Conservation (phyloP, 108 stramenopile species). For the Fragilaria crotonensis region DNA sequence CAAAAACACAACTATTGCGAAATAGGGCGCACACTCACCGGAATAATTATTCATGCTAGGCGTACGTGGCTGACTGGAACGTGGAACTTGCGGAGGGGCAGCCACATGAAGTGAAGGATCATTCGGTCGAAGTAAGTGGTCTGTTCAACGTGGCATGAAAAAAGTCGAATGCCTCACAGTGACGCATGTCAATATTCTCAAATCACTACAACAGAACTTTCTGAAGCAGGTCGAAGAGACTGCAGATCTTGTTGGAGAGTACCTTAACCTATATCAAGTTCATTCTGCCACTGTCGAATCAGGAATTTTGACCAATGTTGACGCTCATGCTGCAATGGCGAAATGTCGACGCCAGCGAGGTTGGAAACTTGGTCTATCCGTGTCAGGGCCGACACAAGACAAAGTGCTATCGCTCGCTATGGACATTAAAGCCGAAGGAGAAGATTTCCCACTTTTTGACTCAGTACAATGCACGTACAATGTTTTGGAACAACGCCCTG, state of each 20-base stretch:
- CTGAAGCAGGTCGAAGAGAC: conserved; percentile 58
- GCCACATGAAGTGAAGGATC: conserved; percentile 80
- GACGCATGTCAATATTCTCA: neutral
- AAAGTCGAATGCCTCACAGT: neutral
- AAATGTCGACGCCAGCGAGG: conserved; percentile 42
- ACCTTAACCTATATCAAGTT: conserved; percentile 66
- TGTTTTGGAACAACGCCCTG: conserved; percentile 59
- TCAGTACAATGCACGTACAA: conserved; percentile 83
- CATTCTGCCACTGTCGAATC: conserved; percentile 80
- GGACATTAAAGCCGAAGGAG: conserved; percentile 25
- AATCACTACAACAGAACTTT: conserved; percentile 27
- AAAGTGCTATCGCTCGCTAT: conserved; percentile 49
- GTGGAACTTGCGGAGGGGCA: conserved; percentile 42
- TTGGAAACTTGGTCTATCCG: conserved; percentile 66
- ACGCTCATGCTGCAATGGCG: conserved; percentile 49
- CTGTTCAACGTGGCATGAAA: neutral
- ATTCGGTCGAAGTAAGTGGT: conserved; percentile 42
- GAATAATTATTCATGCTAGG: neutral
- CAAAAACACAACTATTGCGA: neutral
- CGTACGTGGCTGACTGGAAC: conserved; percentile 72
- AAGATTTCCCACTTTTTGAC: conserved; percentile 47
- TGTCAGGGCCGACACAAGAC: conserved; percentile 56
- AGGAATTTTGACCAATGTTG: conserved; percentile 44
- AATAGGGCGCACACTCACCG: neutral
- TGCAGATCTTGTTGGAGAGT: conserved; percentile 37